Conservation (phyloP, 1,284 basidiomycete species). For the Cystobasidium slooffiae region DNA sequence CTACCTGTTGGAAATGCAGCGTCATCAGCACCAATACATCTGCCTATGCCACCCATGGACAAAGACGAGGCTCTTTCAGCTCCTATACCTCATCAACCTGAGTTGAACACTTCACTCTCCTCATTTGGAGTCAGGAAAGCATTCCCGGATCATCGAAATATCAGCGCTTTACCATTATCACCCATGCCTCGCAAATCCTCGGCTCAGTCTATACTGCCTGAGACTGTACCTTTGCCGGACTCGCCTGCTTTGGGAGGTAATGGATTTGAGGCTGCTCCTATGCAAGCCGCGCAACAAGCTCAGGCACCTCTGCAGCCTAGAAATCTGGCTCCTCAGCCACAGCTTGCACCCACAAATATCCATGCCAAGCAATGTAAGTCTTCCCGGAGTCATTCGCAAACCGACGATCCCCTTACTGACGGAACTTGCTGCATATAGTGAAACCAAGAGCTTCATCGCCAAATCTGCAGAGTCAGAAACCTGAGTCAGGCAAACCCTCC, state of each 20-base stretch:
- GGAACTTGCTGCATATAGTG: not conserved
- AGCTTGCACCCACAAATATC: not conserved
- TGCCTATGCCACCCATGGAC: not conserved
- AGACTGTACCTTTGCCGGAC: conserved; percentile 13
- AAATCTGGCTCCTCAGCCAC: not conserved
- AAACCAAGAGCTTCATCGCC: conserved; percentile 40
- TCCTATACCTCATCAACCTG: conserved; percentile 20
- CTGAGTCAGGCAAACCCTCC: not conserved
- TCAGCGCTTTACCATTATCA: not conserved
- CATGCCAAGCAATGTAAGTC: conserved; percentile 6
- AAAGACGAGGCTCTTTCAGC: not conserved
- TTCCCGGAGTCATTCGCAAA: not conserved
- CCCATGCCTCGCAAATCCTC: conserved; percentile 12
- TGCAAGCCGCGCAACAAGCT: not conserved
- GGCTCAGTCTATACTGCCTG: conserved; percentile 1
- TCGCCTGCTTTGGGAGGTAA: not conserved
- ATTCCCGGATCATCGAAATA: not conserved
- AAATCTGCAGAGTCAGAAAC: conserved; percentile 12
- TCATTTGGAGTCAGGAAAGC: conserved; percentile 19
- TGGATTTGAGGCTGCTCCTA: not conserved
- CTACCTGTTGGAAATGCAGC: not conserved
- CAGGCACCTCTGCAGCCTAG: not conserved
- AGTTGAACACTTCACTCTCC: conserved; percentile 20
- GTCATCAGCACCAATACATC: not conserved
- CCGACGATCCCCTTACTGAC: not conserved